phyloP scores from a whole-genome alignment of 2,329 filamentous ascomycete genomes.

The Fusarium tricinctum region DNA sequence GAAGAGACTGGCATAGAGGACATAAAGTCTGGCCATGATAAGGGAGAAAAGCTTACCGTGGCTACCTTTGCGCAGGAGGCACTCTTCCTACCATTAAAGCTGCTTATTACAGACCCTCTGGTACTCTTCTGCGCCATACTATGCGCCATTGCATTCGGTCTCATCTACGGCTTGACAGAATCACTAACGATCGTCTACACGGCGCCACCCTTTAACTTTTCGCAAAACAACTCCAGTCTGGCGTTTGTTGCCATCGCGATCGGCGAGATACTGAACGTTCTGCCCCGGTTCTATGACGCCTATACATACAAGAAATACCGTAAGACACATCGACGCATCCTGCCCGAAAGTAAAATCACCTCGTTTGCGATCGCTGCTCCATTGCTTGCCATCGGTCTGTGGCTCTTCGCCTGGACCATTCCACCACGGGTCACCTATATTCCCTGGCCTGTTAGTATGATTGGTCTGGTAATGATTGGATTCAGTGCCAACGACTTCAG shows the following conservation, averaged over 20 bases:
- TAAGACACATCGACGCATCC: slow-evolving; percentile 3
- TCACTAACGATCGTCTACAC: slow-evolving; percentile 21
- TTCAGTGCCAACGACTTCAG: slow-evolving; percentile 23
- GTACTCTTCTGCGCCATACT: slow-evolving; percentile 14
- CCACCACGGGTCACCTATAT: slow-evolving; percentile 10
- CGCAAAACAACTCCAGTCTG: slow-evolving; percentile 6
- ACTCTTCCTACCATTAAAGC: slow-evolving; percentile 20
- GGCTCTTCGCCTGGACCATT: slow-evolving; percentile 27
- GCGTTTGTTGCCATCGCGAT: slow-evolving; percentile 15
- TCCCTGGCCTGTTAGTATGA: slow-evolving; percentile 26
- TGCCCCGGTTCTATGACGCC: slow-evolving; percentile 7
- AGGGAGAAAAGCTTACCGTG: background rate
- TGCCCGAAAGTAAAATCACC: slow-evolving; percentile 7
- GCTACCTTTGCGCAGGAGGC: background rate
- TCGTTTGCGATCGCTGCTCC: slow-evolving; percentile 15
- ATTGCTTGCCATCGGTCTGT: slow-evolving; percentile 11
- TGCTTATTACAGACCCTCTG: slow-evolving; percentile 13
- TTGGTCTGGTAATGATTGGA: slow-evolving; percentile 13
- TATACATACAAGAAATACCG: slow-evolving; percentile 23
- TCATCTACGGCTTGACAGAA: slow-evolving; percentile 24
- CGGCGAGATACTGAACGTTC: slow-evolving; percentile 11
- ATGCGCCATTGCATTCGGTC: slow-evolving; percentile 21
- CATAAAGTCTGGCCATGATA: background rate
- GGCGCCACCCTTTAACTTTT: slow-evolving; percentile 6
- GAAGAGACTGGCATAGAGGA: slow-evolving; percentile 14